Conservation (phyloP, 2,329 filamentous ascomycete genomes). For the Cadophora malorum region DNA sequence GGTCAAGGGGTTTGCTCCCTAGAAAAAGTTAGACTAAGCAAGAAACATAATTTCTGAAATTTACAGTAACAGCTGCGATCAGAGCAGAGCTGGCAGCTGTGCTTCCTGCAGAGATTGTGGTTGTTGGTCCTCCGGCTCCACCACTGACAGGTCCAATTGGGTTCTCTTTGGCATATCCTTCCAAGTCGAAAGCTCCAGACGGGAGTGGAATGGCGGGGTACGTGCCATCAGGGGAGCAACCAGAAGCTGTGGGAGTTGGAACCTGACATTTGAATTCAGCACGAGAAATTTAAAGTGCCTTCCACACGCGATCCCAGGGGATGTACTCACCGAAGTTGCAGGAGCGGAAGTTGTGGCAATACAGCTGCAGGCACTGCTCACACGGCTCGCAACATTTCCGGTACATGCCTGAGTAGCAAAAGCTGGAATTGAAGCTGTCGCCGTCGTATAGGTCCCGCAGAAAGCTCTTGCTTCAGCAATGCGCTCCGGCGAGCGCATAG, state of each 20-base stretch:
- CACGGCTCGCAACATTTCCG: slow-evolving; percentile 27
- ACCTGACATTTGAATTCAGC: not conserved
- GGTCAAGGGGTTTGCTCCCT: slow-evolving; percentile 12
- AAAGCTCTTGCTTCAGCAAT: slow-evolving; percentile 27
- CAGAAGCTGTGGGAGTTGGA: not conserved
- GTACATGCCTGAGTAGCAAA: slow-evolving; percentile 29
- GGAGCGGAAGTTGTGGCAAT: slow-evolving; percentile 18
- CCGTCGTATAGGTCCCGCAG: slow-evolving; percentile 30
- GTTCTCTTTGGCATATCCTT: slow-evolving; percentile 17
- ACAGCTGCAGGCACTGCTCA: slow-evolving; percentile 33
- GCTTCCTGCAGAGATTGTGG: slow-evolving; percentile 19
- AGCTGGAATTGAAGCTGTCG: slow-evolving; percentile 23
- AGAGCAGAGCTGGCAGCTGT: slow-evolving; percentile 16
- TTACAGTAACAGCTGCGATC: slow-evolving; percentile 17
- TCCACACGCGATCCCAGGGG: not conserved
- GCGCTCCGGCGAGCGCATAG: slow-evolving; percentile 17
- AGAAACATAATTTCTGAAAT: not conserved
- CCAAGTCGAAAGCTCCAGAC: slow-evolving; percentile 16
- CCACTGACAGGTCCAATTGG: slow-evolving; percentile 21
- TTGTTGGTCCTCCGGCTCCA: slow-evolving; percentile 19
- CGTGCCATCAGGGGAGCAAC: slow-evolving; percentile 6
- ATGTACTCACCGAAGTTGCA: slow-evolving; percentile 3
- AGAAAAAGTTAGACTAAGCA: not conserved
- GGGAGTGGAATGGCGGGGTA: slow-evolving; percentile 18
- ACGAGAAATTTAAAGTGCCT: not conserved